These are phyloP conservation scores for Penicillium psychrofluorescens DNA, from an alignment of 495 filamentous ascomycete species.

Conservation along the genomic window DNA sequence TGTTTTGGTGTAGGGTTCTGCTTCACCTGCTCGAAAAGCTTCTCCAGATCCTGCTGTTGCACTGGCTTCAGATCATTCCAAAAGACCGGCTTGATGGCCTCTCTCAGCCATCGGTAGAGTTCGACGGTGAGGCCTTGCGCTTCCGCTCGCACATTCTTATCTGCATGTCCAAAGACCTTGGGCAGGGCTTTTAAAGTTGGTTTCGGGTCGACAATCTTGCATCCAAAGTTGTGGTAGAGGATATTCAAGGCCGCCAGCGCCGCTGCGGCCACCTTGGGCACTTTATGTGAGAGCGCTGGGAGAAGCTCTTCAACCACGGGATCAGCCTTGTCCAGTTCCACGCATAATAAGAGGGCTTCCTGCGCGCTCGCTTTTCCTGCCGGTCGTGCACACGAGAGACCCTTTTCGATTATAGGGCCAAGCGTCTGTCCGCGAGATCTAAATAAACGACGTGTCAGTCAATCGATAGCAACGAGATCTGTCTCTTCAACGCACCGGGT, in stretches of 20 bases:
- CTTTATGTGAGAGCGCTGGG: slow-evolving; percentile 80
- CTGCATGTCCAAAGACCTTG: slow-evolving; percentile 89
- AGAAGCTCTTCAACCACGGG: slow-evolving; percentile 88
- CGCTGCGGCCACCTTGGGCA: slow-evolving; percentile 88
- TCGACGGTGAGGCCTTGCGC: slow-evolving; percentile 88
- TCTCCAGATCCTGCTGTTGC: slow-evolving; percentile 90
- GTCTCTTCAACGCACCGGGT: slow-evolving; percentile 44
- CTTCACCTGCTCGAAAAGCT: slow-evolving; percentile 88
- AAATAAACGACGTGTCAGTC: slow-evolving; percentile 8
- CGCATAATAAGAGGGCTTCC: slow-evolving; percentile 80
- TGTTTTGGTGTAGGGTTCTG: slow-evolving; percentile 83
- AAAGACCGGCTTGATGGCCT: slow-evolving; percentile 97
- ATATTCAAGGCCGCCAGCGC: slow-evolving; percentile 69
- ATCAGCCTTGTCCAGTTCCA: slow-evolving; percentile 81
- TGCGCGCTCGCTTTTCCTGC: slow-evolving; percentile 80
- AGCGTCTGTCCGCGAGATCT: slow-evolving; percentile 72
- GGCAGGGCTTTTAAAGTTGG: slow-evolving; percentile 85
- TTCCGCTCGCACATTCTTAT: slow-evolving; percentile 97
- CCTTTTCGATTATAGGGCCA: slow-evolving; percentile 81
- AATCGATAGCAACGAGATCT: not conserved
- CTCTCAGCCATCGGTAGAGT: slow-evolving; percentile 92
- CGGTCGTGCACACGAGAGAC: slow-evolving; percentile 76
- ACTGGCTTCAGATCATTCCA: slow-evolving; percentile 94
- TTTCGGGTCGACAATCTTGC: slow-evolving; percentile 94
- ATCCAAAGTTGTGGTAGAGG: slow-evolving; percentile 88